A percentile compares a stretch with the other conserved stretches of the same genome.
Conservation (phyloP, 2,329 filamentous ascomycete species). For the Hypoxylon sp. region DNA sequence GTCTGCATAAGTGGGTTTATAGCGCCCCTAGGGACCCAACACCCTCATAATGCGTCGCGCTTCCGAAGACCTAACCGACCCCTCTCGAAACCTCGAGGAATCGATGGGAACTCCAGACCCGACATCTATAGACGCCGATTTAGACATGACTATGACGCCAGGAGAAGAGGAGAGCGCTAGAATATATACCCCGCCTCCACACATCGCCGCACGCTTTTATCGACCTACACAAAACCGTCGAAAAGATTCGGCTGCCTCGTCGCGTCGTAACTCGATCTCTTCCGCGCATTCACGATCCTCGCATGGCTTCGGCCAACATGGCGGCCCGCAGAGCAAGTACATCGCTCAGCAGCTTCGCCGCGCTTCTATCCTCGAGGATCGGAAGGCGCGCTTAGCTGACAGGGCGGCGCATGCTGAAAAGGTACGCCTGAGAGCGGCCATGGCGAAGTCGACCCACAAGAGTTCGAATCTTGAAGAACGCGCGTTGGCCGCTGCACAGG, state of each 20-base stretch:
- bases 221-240: conserved; percentile 75
- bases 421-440: conserved; percentile 80
- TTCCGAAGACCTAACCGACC: conserved; percentile 60
- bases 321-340: conserved; percentile 79
- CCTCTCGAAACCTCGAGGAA: conserved; percentile 59
- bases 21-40: conserved; percentile 29
- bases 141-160: conserved; percentile 52
- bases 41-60: conserved; percentile 60
- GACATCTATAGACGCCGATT: conserved; percentile 51
- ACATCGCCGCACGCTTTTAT: conserved; percentile 85
- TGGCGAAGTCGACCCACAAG: conserved; percentile 79
- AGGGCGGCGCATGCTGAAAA: conserved; percentile 87
- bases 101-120: conserved; percentile 53
- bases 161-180: conserved; percentile 58
- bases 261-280: conserved; percentile 84
- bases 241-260: conserved; percentile 83
- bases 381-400: conserved; percentile 84
- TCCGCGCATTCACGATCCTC: conserved; percentile 81
- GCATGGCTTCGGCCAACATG: conserved; percentile 68
- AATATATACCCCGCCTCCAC: conserved; percentile 77
- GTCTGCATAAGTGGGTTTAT: conserved; percentile 39
- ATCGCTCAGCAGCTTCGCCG: conserved; percentile 84
- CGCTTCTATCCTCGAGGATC: conserved; percentile 84
- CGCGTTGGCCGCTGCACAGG: conserved; percentile 82
- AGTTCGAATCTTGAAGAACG: conserved; percentile 80